Evolutionary conservation across 345 rosid species (phyloP).

Genomic region (Noccaea caerulescens): DNA sequence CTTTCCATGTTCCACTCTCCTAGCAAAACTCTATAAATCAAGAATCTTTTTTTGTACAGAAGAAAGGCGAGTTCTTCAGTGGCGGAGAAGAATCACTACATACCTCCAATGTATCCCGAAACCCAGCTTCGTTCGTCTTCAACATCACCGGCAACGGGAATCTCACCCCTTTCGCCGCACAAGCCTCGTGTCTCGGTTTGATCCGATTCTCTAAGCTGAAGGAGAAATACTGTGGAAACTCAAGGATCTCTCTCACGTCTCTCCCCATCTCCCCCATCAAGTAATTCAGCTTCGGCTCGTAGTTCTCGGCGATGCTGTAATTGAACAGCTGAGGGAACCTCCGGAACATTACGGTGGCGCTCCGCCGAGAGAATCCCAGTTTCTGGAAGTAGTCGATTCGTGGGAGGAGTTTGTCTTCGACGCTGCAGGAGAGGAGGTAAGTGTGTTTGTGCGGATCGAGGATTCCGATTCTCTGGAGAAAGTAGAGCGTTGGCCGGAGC

Average conservation of each 20-base stretch:
- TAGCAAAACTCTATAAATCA: conserved; percentile 38
- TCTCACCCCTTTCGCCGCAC: conserved; percentile 70
- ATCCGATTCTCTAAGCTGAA: conserved; percentile 88
- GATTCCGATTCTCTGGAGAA: conserved; percentile 81
- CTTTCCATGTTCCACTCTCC: conserved; percentile 17
- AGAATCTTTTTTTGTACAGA: conserved; percentile 49
- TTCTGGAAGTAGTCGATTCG: conserved; percentile 67
- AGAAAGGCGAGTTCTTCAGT: conserved; percentile 60
- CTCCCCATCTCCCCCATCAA: conserved; percentile 83
- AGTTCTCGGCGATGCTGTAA: conserved; percentile 65
- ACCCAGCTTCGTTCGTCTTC: conserved; percentile 62
- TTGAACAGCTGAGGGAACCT: conserved; percentile 85
- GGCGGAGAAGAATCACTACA: conserved; percentile 77
- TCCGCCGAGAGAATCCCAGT: conserved; percentile 64
- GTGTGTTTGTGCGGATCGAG: conserved; percentile 68
- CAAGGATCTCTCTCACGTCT: conserved; percentile 73
- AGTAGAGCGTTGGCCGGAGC: conserved; percentile 76
- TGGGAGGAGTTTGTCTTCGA: conserved; percentile 70
- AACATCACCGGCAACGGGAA: conserved; percentile 68
- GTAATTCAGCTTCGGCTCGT: conserved; percentile 73
- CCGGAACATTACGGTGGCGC: conserved; percentile 62
- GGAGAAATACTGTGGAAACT: conserved; percentile 87
- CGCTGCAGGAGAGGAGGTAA: conserved; percentile 77
- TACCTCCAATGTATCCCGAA: conserved; percentile 61
- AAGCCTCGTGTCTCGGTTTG: conserved; percentile 73